Conservation (phyloP, 345 rosid genomes). For the Pseudoturritis turrita region DNA sequence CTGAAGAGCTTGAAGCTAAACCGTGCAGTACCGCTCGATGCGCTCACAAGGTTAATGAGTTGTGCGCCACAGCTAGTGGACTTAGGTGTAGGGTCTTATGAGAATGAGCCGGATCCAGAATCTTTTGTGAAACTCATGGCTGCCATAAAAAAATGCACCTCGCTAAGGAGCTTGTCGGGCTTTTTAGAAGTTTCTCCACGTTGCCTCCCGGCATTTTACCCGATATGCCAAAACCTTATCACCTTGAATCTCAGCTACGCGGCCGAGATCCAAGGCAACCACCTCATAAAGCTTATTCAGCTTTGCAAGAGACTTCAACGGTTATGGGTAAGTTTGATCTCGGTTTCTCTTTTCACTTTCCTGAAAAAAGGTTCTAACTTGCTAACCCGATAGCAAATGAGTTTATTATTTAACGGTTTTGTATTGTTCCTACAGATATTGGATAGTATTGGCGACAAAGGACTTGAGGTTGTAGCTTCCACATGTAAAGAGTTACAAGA, state of each 20-base stretch:
- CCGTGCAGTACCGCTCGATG: conserved; percentile 72
- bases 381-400: neutral
- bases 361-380: neutral
- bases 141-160: conserved; percentile 48
- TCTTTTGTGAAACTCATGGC: conserved; percentile 41
- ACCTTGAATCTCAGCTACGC: conserved; percentile 88
- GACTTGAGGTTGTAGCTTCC: conserved; percentile 71
- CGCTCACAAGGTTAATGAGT: conserved; percentile 55
- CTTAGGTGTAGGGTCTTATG: conserved; percentile 85
- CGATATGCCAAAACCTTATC: conserved; percentile 52
- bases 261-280: conserved; percentile 57
- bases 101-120: conserved; percentile 61
- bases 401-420: neutral
- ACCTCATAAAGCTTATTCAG: conserved; percentile 56
- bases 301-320: conserved; percentile 71
- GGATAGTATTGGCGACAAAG: conserved; percentile 89
- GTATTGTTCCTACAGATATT: conserved; percentile 53
- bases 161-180: conserved; percentile 77
- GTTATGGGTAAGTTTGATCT: conserved; percentile 59
- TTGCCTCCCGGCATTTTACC: conserved; percentile 60
- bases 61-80: conserved; percentile 72
- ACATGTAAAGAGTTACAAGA: conserved; percentile 83
- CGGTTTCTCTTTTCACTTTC: neutral
- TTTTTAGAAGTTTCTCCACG: conserved; percentile 68
- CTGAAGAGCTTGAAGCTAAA: conserved; percentile 80